Conservation (phyloP, 2,329 filamentous ascomycete species). For the Sporothrix curviconia region DNA sequence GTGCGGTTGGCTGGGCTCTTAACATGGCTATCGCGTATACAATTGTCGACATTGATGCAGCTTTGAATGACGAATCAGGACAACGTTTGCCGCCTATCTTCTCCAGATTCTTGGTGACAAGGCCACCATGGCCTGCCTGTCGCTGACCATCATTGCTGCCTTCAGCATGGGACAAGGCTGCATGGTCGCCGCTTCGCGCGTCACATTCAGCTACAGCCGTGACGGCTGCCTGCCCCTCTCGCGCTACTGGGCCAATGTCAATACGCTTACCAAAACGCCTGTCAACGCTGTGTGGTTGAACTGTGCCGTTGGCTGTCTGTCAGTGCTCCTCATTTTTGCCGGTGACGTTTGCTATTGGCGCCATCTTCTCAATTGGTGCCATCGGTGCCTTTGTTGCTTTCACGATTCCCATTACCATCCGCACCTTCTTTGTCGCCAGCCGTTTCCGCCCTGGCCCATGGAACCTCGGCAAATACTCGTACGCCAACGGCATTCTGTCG, state of each 20-base stretch:
- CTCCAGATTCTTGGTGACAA: conserved; percentile 57
- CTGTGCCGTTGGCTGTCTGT: conserved; percentile 49
- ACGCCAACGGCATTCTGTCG: conserved; percentile 50
- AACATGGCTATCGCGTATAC: conserved; percentile 69
- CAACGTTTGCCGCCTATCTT: conserved; percentile 65
- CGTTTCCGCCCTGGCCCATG: conserved; percentile 62
- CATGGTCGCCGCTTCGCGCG: conserved; percentile 59
- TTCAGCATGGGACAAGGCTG: conserved; percentile 69
- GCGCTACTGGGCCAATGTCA: conserved; percentile 52
- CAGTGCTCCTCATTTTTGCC: conserved; percentile 59
- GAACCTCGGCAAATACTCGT: conserved; percentile 56
- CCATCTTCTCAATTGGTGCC: conserved; percentile 64
- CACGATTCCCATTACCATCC: conserved; percentile 51
- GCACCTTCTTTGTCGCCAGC: conserved; percentile 53
- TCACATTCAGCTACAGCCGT: conserved; percentile 67
- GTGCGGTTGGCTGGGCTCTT: conserved; percentile 64
- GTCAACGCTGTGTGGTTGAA: conserved; percentile 68
- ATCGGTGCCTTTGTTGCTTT: conserved; percentile 61
- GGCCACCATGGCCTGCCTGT: conserved; percentile 55
- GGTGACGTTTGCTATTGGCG: conserved; percentile 57
- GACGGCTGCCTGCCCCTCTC: conserved; percentile 63
- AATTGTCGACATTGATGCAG: conserved; percentile 54
- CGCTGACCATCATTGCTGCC: conserved; percentile 60
- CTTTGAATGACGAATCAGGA: conserved; percentile 55
- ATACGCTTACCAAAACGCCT: conserved; percentile 55